These are phyloP conservation scores for Phytophthora constricta DNA, from an alignment of 352 stramenopile species.

Conservation along the genomic window DNA sequence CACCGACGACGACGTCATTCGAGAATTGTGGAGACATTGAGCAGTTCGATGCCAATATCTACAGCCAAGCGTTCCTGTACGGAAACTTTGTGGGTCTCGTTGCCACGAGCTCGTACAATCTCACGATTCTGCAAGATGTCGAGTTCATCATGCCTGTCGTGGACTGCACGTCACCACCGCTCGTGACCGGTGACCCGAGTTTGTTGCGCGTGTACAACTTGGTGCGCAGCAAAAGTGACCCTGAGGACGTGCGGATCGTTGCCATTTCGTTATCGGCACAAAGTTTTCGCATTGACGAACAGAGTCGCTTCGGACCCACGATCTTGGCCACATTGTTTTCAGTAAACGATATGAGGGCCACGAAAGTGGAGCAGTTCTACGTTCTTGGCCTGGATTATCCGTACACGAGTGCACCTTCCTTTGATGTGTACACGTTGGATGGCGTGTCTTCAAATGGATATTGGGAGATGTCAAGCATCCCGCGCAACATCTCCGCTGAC, in stretches of 20 bases:
- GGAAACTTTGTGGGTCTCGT: conserved; percentile 23
- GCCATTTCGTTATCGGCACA: conserved; percentile 23
- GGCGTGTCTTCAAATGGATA: conserved; percentile 18
- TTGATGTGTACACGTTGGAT: conserved; percentile 26
- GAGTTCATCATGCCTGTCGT: conserved; percentile 34
- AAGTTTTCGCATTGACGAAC: conserved; percentile 30
- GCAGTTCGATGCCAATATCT: conserved; percentile 31
- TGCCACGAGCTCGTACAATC: conserved; percentile 34
- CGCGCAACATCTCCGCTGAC: conserved; percentile 14
- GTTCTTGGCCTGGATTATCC: conserved; percentile 33
- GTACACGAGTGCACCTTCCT: conserved; percentile 21
- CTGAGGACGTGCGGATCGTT: conserved; percentile 29
- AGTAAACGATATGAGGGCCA: conserved; percentile 35
- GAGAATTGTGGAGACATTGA: conserved; percentile 16
- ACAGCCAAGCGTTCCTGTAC: conserved; percentile 26
- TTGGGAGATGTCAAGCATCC: conserved; percentile 31
- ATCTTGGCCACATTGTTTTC: conserved; percentile 31
- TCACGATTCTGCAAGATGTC: conserved; percentile 36
- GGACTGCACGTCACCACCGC: conserved; percentile 29
- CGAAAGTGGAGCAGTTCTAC: conserved; percentile 29
- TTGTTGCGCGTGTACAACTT: conserved; percentile 36
- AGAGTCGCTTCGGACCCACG: conserved; percentile 24
- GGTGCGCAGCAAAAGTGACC: conserved; percentile 27
- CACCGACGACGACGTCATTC: conserved; percentile 21
- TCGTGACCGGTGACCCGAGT: conserved; percentile 31